Evolutionary conservation across 495 filamentous ascomycete species (phyloP), one percentile per base, ranked within the genome.

Genomic region (Tuber brumale): DNA sequence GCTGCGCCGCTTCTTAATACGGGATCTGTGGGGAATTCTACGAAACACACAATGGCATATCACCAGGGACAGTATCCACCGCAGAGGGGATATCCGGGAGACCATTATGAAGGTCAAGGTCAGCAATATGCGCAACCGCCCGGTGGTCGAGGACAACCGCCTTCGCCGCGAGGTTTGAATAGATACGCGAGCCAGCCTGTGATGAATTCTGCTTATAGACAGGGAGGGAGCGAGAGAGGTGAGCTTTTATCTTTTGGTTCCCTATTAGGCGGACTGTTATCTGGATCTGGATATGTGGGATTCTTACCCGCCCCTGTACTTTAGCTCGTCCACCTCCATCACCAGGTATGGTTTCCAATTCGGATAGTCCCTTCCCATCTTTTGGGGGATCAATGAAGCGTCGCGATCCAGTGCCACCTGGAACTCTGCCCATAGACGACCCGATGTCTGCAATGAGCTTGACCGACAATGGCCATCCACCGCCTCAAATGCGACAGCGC

Each of bases 341-440:
- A n/a, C 69, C 74, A 10, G 76, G 71, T 37, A 44, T 75, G 27
- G 72, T 39, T 72, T 37, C 78, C 18, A 77, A 76, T n/a, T 71
- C 69, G 7, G 78, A 79, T 23, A 70, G 73, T 69, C 72, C 72
- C 12, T 79, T 79, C 41, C 78, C 78, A 27, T 19, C 76, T 5
- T 79, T 75, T 41, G 70, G 46, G 37, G 48, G 51, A 6, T 79
- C 76, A 31, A 73, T 41, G 21, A 72, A 71, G 23, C 69, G n/a
- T 16, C 78, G 76, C 23, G 41, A 73, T 1, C 78, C 77, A 16
- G 76, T 76, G 18, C 78, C 78, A 23, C 78, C 61, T 21, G 78
- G 78, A 42, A 41, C 73, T 51, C 66, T 80, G 23, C 78, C 78
- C 2, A 79, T 80, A 41, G 78, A 79, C 61, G 77, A 80, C 35